Percentiles rank a stretch among this genome's conserved stretches.
phyloP scores from a whole-genome alignment of 2,329 filamentous ascomycete species.

The Ceratocystis smalleyi region DNA sequence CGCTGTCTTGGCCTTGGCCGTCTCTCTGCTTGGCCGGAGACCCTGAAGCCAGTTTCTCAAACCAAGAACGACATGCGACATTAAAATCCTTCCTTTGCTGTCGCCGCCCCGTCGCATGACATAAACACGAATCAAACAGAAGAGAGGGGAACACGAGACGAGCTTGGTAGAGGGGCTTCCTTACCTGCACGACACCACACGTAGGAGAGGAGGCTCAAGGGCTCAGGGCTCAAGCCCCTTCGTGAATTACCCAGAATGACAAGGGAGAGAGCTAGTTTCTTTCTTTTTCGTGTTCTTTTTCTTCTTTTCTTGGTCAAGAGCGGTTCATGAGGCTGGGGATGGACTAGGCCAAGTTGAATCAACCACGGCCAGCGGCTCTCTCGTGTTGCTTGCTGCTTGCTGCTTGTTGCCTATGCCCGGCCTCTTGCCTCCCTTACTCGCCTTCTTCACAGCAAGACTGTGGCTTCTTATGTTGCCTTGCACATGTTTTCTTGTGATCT shows the following conservation, averaged over 20 bases:
- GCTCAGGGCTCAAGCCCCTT: too few relatives aligned
- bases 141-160: background rate
- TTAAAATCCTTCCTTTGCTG: conserved; percentile 1
- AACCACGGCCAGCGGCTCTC: background rate
- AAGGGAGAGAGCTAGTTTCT: background rate
- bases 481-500: background rate
- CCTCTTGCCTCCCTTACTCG: too few relatives aligned
- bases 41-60: conserved; percentile 1
- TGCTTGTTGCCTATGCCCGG: too few relatives aligned
- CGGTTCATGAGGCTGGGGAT: background rate
- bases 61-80: background rate
- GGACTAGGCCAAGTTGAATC: background rate
- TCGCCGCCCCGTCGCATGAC: background rate
- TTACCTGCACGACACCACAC: too few relatives aligned
- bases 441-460: background rate
- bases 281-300: background rate
- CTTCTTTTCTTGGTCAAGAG: background rate
- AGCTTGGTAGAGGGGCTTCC: background rate
- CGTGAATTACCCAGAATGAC: background rate
- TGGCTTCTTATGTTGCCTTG: background rate
- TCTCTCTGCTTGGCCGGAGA: background rate
- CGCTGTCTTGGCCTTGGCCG: background rate
- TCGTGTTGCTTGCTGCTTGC: too few relatives aligned
- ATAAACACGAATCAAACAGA: conserved; percentile 2
- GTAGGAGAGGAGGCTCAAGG: too few relatives aligned